A percentile compares a stretch with the other conserved stretches of the same genome.
Conservation (phyloP, 225 moss, liverwort and hornwort genomes). For the Polytrichum formosum region DNA sequence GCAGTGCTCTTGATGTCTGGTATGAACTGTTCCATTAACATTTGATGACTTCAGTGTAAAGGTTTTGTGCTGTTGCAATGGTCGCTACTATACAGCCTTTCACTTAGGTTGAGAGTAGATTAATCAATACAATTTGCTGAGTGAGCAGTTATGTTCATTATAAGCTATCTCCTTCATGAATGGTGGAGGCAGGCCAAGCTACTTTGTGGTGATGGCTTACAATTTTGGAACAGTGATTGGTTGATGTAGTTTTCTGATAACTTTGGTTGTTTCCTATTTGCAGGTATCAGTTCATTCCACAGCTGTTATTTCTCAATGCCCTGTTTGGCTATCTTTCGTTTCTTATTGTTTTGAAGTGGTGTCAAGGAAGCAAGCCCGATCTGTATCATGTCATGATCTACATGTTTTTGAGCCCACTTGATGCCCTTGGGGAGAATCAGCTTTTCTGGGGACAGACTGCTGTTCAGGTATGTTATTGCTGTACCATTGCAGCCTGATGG, state of each 20-base stretch:
- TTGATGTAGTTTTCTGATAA: too few relatives aligned
- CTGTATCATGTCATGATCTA: constrained; percentile 99
- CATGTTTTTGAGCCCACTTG: constrained; percentile 76
- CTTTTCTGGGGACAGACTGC: constrained; percentile 62
- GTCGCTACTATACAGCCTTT: neutral
- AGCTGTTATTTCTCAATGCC: constrained; percentile 79
- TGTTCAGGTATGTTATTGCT: constrained; percentile 52
- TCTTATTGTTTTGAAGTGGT: constrained; percentile 91
- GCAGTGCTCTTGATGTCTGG: constrained; percentile 73
- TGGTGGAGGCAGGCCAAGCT: too few relatives aligned
- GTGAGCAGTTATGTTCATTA: too few relatives aligned
- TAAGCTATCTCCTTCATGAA: too few relatives aligned
- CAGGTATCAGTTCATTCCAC: constrained; percentile 97
- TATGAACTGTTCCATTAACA: constrained; percentile 11
- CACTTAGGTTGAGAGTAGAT: neutral
- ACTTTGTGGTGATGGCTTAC: too few relatives aligned
- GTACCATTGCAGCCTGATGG: too few relatives aligned
- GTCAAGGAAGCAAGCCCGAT: constrained; percentile 90
- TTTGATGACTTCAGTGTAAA: too few relatives aligned
- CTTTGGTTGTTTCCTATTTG: constrained; percentile 1
- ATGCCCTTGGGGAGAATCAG: constrained; percentile 78
- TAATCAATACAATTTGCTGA: too few relatives aligned
- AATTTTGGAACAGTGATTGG: too few relatives aligned
- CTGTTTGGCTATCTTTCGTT: constrained; percentile 79
- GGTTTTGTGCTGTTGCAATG: too few relatives aligned